Evolutionary conservation across 1,284 basidiomycete species (phyloP).

Genomic region (Mycosarcoma mackinlayi): DNA sequence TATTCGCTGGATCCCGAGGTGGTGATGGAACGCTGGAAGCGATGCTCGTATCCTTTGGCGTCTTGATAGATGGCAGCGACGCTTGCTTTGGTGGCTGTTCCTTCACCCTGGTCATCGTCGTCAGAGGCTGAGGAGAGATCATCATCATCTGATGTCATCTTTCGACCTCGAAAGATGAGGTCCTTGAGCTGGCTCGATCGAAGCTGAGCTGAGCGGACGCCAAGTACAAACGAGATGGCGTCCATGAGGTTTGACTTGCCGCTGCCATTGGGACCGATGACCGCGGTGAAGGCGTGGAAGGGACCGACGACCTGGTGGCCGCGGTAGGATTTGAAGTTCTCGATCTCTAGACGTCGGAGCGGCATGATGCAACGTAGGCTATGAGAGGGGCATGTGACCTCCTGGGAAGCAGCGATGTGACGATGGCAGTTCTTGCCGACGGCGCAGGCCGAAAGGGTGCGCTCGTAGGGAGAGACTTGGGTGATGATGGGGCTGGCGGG

Average conservation of each 20-base stretch:
- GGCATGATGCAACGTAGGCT: conserved; percentile 53
- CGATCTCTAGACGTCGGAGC: conserved; percentile 64
- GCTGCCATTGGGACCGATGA: conserved; percentile 96
- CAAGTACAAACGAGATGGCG: conserved; percentile 98
- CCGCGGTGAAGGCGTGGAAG: conserved; percentile 90
- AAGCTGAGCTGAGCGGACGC: conserved; percentile 91
- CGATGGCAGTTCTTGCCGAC: background rate
- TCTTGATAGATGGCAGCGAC: conserved; percentile 92
- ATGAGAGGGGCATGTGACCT: conserved; percentile 34
- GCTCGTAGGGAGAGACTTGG: background rate
- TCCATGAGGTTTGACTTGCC: conserved; percentile 99
- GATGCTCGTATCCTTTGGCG: conserved; percentile 81
- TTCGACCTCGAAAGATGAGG: conserved; percentile 89
- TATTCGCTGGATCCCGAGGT: conserved; percentile 78
- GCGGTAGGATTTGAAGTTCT: conserved; percentile 74
- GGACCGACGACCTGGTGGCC: conserved; percentile 88
- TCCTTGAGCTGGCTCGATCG: conserved; percentile 93
- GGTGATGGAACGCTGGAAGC: conserved; percentile 86
- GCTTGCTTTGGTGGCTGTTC: conserved; percentile 90
- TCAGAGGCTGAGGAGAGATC: conserved; percentile 53
- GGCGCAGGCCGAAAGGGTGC: background rate
- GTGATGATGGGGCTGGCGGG: too few relatives aligned
- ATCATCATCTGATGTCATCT: conserved; percentile 71
- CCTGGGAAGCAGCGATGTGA: conserved; percentile 1
- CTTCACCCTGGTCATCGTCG: conserved; percentile 76